Base-by-base conservation (phyloP, 495 filamentous ascomycete species). In the Mytilinidion resinicola region DNA sequence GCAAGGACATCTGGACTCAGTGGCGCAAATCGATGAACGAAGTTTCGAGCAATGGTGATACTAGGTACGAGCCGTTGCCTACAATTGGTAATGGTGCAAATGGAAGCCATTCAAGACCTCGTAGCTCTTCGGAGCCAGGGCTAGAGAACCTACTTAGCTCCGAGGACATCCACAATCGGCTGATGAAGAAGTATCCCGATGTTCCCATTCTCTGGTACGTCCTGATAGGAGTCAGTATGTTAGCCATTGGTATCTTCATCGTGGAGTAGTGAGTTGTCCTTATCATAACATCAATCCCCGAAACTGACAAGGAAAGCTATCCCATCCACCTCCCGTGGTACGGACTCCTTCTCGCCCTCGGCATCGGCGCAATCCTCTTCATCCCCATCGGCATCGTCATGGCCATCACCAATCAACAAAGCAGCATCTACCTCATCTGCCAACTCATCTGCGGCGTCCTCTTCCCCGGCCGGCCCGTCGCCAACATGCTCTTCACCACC, bases 401-500 rank as follows among this genome's bases (percentile, higher is more conserved):
- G 82, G 89, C 88, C 8, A 89, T 90, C 53, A 87, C 89, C 25
- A 93, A 92, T 66, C 85, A 89, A 48, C 88, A 90, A 66, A 86
- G 81, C 66, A 86, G 81, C 64, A 85, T 91, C 66, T 91, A 89
- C 68, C 78, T 91, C 10, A 84, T 91, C 60, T 90, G 89, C 70
- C 88, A 91, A 64, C 80, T 93, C 44, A 83, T 92, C 51, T 89
- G 86, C 25, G 90, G 89, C 20, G 80, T 77, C 41, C 70, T 88
- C 19, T 93, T 92, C 64, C 87, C 89, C 10, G 89, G 89, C 15
- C 83, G 85, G 21, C 89, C 89, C 0, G 85, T 95, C 12, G 87
- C 89, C 36, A 91, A 95, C 64, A 92, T 92, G 82, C 88, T 92
- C 41, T 93, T 93, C 67, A 85, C 87, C 43, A 93, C 88, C 7